Percentiles rank a stretch among this genome's conserved stretches.
phyloP scores from a whole-genome alignment of 495 filamentous ascomycete species.

The Aspergillus panamensis region DNA sequence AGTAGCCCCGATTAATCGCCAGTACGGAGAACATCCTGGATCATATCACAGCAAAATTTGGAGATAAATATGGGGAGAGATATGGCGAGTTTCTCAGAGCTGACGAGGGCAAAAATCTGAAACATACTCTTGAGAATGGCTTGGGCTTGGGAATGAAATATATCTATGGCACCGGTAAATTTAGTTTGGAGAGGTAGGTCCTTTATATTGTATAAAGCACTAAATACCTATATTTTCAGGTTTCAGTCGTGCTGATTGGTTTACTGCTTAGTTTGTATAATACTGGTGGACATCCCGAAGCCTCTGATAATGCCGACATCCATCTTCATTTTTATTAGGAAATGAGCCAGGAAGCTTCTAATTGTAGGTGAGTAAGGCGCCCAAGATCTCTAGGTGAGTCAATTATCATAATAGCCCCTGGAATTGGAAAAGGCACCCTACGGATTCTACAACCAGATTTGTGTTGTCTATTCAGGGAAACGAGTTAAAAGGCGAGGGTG shows the following conservation, averaged over 20 bases:
- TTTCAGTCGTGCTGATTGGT: too few relatives aligned
- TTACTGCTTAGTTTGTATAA: neutral
- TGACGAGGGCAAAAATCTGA: neutral
- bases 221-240: too few relatives aligned
- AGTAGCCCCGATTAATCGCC: neutral
- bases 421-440: neutral
- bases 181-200: neutral
- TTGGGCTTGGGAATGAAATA: neutral
- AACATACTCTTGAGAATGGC: neutral
- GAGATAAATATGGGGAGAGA: neutral
- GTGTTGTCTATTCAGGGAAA: constrained; percentile 7
- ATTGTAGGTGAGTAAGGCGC: constrained; percentile 18
- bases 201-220: too few relatives aligned
- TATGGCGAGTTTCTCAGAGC: neutral
- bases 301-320: constrained; percentile 1
- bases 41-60: neutral
- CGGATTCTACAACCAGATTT: constrained; percentile 15
- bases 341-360: constrained; percentile 6
- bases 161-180: neutral
- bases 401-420: constrained; percentile 10
- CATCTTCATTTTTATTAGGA: constrained; percentile 11
- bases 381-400: constrained; percentile 8
- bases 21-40: neutral
- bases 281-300: constrained; percentile 1
- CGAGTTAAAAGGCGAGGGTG: constrained; percentile 6